A percentile compares a stretch with the other conserved stretches of the same genome.
These are phyloP conservation scores for Pestalotiopsis sp. DNA, from an alignment of 2,329 filamentous ascomycete genomes.

Conservation along the genomic window DNA sequence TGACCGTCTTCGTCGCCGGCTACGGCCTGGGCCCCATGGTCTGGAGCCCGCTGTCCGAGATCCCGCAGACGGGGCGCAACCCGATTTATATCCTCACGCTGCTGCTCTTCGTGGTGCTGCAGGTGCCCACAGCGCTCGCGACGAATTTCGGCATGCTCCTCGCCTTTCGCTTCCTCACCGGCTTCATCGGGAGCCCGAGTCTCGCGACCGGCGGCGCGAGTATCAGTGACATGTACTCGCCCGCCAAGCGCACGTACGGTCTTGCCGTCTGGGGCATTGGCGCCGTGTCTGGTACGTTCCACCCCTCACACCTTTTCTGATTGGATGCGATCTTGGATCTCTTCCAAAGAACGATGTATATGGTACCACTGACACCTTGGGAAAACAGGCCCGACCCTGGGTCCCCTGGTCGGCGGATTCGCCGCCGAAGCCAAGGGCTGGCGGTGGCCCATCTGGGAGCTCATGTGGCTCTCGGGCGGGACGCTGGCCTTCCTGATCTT, in stretches of 20 bases:
- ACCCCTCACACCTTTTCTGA: not conserved
- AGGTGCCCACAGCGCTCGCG: slow-evolving; percentile 54
- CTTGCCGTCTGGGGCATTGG: slow-evolving; percentile 47
- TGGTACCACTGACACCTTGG: not conserved
- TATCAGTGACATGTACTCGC: slow-evolving; percentile 31
- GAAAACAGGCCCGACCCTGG: slow-evolving; percentile 44
- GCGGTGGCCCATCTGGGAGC: slow-evolving; percentile 57
- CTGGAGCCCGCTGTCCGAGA: slow-evolving; percentile 60
- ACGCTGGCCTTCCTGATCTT: slow-evolving; percentile 48
- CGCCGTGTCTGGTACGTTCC: slow-evolving; percentile 32
- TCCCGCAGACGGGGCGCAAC: slow-evolving; percentile 60
- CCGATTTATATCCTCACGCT: slow-evolving; percentile 60
- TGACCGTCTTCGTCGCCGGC: slow-evolving; percentile 28
- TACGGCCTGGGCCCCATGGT: slow-evolving; percentile 49
- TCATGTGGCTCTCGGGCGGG: slow-evolving; percentile 39
- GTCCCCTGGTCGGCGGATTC: slow-evolving; percentile 50
- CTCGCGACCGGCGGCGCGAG: slow-evolving; percentile 31
- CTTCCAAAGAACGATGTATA: too few species aligned
- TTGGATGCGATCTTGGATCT: not conserved
- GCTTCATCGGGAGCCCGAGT: slow-evolving; percentile 42
- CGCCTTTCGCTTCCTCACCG: slow-evolving; percentile 53
- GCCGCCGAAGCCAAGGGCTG: slow-evolving; percentile 44
- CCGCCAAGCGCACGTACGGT: slow-evolving; percentile 42
- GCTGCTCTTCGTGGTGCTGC: slow-evolving; percentile 58
- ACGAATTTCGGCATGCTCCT: slow-evolving; percentile 56